These are phyloP conservation scores for Codiaeum variegatum DNA, from an alignment of 441 rosid species.

Conservation along the genomic window DNA sequence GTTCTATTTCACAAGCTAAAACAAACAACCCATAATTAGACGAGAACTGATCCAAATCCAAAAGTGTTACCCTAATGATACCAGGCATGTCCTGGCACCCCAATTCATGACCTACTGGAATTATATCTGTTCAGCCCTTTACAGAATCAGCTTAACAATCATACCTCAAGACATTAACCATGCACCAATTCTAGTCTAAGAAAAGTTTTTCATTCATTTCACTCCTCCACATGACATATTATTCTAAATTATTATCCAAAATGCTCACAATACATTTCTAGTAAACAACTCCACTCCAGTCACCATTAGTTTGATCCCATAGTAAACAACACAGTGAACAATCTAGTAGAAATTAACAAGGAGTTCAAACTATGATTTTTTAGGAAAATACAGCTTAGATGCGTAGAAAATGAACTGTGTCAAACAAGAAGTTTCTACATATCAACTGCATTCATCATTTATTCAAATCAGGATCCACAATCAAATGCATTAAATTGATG, in stretches of 20 bases:
- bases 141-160: not conserved
- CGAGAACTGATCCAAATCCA: not conserved
- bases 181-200: not conserved
- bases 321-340: constrained; percentile 6
- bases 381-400: not conserved
- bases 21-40: not conserved
- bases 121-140: not conserved
- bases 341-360: not conserved
- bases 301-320: not conserved
- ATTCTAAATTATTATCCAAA: not conserved
- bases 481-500: not conserved
- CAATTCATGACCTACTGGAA: not conserved
- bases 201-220: not conserved
- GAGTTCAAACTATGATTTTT: not conserved
- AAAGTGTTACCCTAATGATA: not conserved
- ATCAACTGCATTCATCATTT: constrained; percentile 3
- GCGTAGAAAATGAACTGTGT: not conserved
- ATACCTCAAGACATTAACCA: not conserved
- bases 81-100: too few relatives aligned
- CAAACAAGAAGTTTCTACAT: not conserved
- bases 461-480: not conserved
- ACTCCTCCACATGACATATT: not conserved
- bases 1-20: not conserved
- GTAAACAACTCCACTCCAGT: not conserved
- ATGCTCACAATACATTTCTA: not conserved